Percentiles rank a stretch among this genome's conserved stretches.
These are phyloP conservation scores for Solanum hybrid DNA, from an alignment of 305 asterid genomes.

Conservation along the genomic window DNA sequence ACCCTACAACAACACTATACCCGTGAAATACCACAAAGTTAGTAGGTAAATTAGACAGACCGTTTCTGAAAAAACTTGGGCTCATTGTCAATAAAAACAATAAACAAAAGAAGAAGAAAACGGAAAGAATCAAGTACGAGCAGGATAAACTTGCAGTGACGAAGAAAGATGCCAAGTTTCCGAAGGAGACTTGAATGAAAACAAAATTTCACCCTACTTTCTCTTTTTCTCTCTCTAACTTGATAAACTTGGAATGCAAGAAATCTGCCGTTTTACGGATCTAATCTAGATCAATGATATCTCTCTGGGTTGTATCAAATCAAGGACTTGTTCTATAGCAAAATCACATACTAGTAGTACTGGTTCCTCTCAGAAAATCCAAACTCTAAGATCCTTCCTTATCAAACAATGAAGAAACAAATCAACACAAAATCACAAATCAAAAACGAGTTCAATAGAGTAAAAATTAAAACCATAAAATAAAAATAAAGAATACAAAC, in stretches of 20 bases:
- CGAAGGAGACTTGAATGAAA: not conserved
- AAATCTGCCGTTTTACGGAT: conserved; percentile 7
- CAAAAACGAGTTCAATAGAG: not conserved
- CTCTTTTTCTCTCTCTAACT: conserved; percentile 7
- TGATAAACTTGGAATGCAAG: conserved; percentile 35
- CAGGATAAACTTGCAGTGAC: not conserved
- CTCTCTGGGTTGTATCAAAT: not conserved
- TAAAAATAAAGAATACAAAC: not conserved
- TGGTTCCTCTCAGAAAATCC: conserved; percentile 20
- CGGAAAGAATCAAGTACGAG: not conserved
- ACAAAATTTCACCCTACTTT: not conserved
- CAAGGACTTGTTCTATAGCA: not conserved
- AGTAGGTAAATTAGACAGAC: not conserved
- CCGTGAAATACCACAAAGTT: not conserved
- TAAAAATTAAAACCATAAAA: not conserved
- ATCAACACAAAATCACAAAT: conserved; percentile 11
- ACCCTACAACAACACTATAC: not conserved
- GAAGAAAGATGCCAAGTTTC: not conserved
- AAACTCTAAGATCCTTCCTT: conserved; percentile 27
- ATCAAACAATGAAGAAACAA: conserved; percentile 7
- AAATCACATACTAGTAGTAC: conserved; percentile 2
- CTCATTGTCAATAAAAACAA: not conserved
- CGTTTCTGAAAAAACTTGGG: not conserved
- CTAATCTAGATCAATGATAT: conserved; percentile 17
- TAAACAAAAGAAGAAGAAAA: not conserved